Evolutionary conservation across 73 alveolate genomes (phyloP), one percentile per base, ranked within the genome.

Genomic region (Paramecium primaurelia): DNA sequence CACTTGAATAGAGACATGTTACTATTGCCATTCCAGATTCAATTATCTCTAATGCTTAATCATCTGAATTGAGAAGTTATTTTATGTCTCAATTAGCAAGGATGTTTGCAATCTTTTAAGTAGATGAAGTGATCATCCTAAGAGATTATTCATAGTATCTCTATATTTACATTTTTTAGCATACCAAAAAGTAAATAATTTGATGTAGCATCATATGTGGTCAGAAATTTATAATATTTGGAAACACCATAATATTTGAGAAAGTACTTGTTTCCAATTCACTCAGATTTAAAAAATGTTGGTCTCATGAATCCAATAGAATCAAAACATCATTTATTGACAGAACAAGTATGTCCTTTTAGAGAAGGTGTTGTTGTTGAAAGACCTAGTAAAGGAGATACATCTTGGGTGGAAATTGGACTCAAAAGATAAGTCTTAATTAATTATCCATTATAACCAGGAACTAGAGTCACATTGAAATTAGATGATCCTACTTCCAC

Each of bases 211-310:
- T 95, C 97, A 84, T 97, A 93, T 88, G 96, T 98, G 77, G 97
- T 95, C 7, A 92, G 97, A 58, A 97, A 97, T 92, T 93, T 98
- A 26, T 97, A 97, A 93, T 98, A 98, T 92, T 90, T 98, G 58
- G 99, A 98, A 93, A 98, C 99, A 18, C 99, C 99, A 11, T 95
- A 97, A 93, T 98, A 98, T 93, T 86, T 98, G 69, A 95, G 99
- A 75, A 98, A 96, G 90, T 64, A 97, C 2, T 92, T 98, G 64
- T 98, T 98, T 93, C 99, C 99, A 28, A 93, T 96, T 93, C 95
- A 97, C 77, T 96, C 96, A 14, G 99, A 97, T 77, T 93, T 98
- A 32, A 89, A 95, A 77, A 94, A 83, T 71, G 94, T 98, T 51
- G 99, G 99, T 16, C 95, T 98, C 59, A 97, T 97, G 98, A 98